Evolutionary conservation across 148 eudicot genomes (phyloP), one percentile per base, ranked within the genome.

Genomic region (Heliosperma pusillum): DNA sequence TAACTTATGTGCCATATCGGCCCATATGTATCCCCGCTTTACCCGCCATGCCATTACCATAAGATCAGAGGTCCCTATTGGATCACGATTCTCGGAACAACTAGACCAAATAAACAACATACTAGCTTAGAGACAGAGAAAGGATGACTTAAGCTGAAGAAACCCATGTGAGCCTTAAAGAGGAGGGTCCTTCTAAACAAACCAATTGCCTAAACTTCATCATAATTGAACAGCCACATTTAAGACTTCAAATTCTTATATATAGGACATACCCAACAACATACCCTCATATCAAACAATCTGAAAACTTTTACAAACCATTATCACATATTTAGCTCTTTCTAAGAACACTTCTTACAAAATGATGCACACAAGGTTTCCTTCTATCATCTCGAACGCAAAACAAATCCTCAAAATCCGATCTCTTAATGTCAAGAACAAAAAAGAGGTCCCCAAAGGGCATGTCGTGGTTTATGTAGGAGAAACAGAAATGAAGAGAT

Each of bases 391-490:
- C 65, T 65, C 83, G 21, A 81, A 74, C 52, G 78, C 81, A 3
- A 87, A 76, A 70, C 79, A 74, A 52, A 26, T 79, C 24, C 69
- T 79, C 17, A 87, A 76, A 65, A 33, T 81, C 27, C 79, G 27
- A 75, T 69, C 78, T 29, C 45, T 74, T 52, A 68, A 67, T 45
- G 70, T 26, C 53, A 72, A 72, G 57, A 80, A 80, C 26, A 79
- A 80, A 33, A 59, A 66, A 44, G 85, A 70, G 24, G 87, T 82
- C 29, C 89, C 85, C 16, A 83, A 77, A 71, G 90, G 88, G 1
- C 86, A 89, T 60, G 64, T 83, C 6, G 84, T 82, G 21, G 88
- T 87, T 47, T 89, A 89, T 71, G 88, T 87, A 3, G 90, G 88
- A 29, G 86, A 82, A 20, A n/a, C 15, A 7, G 76, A 81, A 58